Percentiles rank a stretch among this genome's conserved stretches.
phyloP scores from a whole-genome alignment of 352 stramenopile species.

The Blastocystis sp. region DNA sequence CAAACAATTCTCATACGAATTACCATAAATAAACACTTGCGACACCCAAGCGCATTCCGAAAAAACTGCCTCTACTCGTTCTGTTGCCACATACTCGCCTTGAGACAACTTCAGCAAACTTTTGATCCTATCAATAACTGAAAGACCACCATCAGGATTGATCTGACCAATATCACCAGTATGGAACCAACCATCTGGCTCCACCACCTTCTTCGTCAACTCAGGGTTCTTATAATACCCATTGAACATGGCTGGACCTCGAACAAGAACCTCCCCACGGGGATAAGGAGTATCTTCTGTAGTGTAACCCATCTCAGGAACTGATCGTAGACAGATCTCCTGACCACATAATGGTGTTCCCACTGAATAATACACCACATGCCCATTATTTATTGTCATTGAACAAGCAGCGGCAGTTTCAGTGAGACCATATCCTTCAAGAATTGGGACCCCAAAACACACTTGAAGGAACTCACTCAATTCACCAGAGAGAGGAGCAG shows the following conservation, averaged over 20 bases:
- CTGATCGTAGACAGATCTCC: slow-evolving; percentile 70
- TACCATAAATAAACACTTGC: slow-evolving; percentile 76
- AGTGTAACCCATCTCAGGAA: slow-evolving; percentile 77
- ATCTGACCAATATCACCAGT: slow-evolving; percentile 89
- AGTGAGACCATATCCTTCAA: slow-evolving; percentile 89
- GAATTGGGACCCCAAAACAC: slow-evolving; percentile 78
- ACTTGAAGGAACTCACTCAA: slow-evolving; percentile 88
- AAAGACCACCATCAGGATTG: slow-evolving; percentile 83
- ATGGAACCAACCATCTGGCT: slow-evolving; percentile 87
- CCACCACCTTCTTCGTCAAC: slow-evolving; percentile 80
- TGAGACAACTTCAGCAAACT: slow-evolving; percentile 81
- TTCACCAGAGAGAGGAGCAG: slow-evolving; percentile 79
- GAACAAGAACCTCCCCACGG: slow-evolving; percentile 72
- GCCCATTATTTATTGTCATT: slow-evolving; percentile 69
- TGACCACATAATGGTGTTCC: slow-evolving; percentile 69
- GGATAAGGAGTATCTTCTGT: slow-evolving; percentile 73
- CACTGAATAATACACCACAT: slow-evolving; percentile 66
- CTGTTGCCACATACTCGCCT: slow-evolving; percentile 76
- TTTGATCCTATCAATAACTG: slow-evolving; percentile 81
- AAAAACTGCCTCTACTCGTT: slow-evolving; percentile 75
- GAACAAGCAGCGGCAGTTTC: slow-evolving; percentile 79
- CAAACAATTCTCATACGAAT: slow-evolving; percentile 72
- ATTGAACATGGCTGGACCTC: slow-evolving; percentile 74
- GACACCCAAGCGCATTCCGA: slow-evolving; percentile 71
- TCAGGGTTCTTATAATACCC: slow-evolving; percentile 90